These are phyloP conservation scores for Fomitopsis betulina DNA, from an alignment of 1,284 basidiomycete species.

Conservation along the genomic window DNA sequence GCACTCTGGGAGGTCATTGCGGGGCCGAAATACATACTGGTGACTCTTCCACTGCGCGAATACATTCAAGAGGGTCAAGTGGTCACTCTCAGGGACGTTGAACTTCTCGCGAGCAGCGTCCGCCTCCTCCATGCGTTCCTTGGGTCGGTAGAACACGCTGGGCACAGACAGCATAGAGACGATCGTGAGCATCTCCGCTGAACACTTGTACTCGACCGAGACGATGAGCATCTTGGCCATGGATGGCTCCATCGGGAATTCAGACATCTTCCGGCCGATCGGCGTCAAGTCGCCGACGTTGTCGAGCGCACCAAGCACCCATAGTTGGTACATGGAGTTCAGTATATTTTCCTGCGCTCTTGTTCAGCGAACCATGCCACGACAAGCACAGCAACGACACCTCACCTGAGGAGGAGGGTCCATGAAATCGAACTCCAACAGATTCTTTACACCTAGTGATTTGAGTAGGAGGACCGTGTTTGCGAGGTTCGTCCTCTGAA, in stretches of 20 bases:
- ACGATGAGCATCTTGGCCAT: slow-evolving; percentile 99
- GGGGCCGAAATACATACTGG: slow-evolving; percentile 46
- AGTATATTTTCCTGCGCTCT: slow-evolving; percentile 77
- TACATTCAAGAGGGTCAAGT: slow-evolving; percentile 92
- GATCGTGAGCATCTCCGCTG: slow-evolving; percentile 94
- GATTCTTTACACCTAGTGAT: slow-evolving; percentile 97
- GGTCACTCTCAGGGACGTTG: slow-evolving; percentile 97
- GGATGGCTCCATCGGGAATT: slow-evolving; percentile 97
- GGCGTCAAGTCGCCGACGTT: slow-evolving; percentile 96
- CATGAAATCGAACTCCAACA: slow-evolving; percentile 99
- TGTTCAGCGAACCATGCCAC: slow-evolving; percentile 19
- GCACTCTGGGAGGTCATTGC: neutral
- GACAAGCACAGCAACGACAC: slow-evolving; percentile 19
- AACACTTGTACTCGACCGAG: slow-evolving; percentile 91
- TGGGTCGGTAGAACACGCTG: slow-evolving; percentile 93
- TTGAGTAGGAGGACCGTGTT: slow-evolving; percentile 94
- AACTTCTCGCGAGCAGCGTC: slow-evolving; percentile 98
- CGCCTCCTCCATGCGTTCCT: slow-evolving; percentile 92
- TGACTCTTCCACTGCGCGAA: slow-evolving; percentile 98
- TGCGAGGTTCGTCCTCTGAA: slow-evolving; percentile 93
- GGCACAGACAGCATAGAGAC: slow-evolving; percentile 99
- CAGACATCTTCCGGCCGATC: slow-evolving; percentile 93
- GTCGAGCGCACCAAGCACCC: slow-evolving; percentile 96
- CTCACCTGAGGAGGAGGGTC: slow-evolving; percentile 91
- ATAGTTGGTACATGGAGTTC: slow-evolving; percentile 99